Conservation (phyloP, 495 filamentous ascomycete species). For the Pyrenopolyporus hunteri region DNA sequence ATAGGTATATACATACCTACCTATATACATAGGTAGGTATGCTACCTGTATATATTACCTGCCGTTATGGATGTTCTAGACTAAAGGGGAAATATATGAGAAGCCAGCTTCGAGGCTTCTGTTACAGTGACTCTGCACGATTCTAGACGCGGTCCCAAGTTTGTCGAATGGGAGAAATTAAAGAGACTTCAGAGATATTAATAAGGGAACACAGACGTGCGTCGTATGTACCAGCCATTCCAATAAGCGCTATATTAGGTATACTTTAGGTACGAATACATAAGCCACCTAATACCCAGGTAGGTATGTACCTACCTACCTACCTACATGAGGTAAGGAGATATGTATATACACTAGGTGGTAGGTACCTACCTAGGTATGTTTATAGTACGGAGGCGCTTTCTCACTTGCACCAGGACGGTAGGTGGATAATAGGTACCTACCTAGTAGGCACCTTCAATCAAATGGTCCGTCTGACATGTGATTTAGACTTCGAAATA, state of each 20-base stretch:
- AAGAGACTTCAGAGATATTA: conserved; percentile 14
- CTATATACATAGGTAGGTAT: not conserved
- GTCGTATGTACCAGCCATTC: conserved; percentile 4
- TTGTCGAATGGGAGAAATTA: conserved; percentile 29
- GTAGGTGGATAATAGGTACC: conserved; percentile 3
- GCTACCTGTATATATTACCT: conserved; percentile 17
- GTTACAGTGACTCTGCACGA: conserved; percentile 28
- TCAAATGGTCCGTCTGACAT: conserved; percentile 31
- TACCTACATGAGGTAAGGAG: too few relatives aligned
- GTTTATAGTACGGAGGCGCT: too few relatives aligned
- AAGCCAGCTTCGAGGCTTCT: conserved; percentile 34
- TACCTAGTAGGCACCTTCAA: conserved; percentile 3
- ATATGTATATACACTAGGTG: too few relatives aligned
- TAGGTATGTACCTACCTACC: too few relatives aligned
- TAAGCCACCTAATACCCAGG: too few relatives aligned
- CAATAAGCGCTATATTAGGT: conserved; percentile 24
- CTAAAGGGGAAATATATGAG: conserved; percentile 32
- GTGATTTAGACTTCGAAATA: conserved; percentile 17
- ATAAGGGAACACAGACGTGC: too few relatives aligned
- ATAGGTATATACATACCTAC: not conserved
- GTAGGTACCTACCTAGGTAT: too few relatives aligned
- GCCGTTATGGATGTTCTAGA: conserved; percentile 21
- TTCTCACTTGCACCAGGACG: conserved; percentile 17
- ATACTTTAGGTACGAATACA: too few relatives aligned
- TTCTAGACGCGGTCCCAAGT: conserved; percentile 21